Percentiles rank a stretch among this genome's conserved stretches.
These are phyloP conservation scores for Chlorociboria aeruginascens DNA, from an alignment of 495 filamentous ascomycete genomes.

Conservation along the genomic window DNA sequence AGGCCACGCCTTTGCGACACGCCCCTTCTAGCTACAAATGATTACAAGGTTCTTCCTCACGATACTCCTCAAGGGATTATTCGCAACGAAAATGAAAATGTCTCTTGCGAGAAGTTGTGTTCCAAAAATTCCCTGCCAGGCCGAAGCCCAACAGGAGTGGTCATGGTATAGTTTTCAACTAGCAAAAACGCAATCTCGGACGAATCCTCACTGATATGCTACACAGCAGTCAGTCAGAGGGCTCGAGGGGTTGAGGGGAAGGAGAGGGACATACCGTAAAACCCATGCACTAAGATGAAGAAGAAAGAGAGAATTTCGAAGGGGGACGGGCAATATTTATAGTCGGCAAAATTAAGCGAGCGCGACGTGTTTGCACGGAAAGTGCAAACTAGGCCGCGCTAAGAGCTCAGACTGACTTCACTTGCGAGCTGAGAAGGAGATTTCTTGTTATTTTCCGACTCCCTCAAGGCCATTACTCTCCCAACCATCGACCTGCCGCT, in stretches of 20 bases:
- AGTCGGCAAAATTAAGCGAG: no score
- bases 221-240: background rate
- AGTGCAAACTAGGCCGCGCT: no score
- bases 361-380: no score
- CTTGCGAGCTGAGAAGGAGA: no score
- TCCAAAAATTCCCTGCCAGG: conserved; percentile 22
- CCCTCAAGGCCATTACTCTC: no score
- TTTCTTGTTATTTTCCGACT: no score
- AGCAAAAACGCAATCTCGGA: conserved; percentile 28
- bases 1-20: background rate
- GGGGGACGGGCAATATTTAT: background rate
- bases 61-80: conserved; percentile 17
- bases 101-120: conserved; percentile 13
- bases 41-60: conserved; percentile 23
- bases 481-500: no score
- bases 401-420: no score
- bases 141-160: conserved; percentile 18
- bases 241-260: background rate
- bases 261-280: conserved; percentile 1
- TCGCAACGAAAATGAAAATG: conserved; percentile 24
- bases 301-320: conserved; percentile 7
- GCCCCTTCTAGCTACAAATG: background rate
- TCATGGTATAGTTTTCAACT: conserved; percentile 28
- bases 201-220: conserved; percentile 24
- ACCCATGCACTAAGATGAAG: conserved; percentile 24